Base-by-base conservation (phyloP, 2,329 filamentous ascomycete genomes). In the Curvularia spicifera region DNA sequence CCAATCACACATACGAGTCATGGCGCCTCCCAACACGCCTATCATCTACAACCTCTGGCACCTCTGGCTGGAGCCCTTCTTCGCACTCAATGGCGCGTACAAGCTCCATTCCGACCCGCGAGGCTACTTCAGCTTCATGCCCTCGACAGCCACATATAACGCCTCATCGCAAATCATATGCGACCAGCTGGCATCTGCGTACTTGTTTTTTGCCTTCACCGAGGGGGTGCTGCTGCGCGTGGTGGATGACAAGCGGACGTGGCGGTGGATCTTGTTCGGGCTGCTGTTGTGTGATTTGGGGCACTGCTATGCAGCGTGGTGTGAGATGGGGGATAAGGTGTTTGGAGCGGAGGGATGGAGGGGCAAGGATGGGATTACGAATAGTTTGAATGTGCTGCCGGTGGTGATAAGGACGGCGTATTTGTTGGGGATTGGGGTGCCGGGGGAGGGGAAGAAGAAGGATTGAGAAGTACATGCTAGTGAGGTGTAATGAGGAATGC, bases 131-230 rank as follows among this genome's bases (percentile, higher is more conserved):
- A 60, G 78, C 89, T 62, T 90, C 87, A 20, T 80, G 88, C 71
- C 79, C 81, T 15, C 68, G 76, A 20, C 82, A 82, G 7, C 79
- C 78, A 6, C 71, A 79, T 69, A 69, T 79, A 63, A 58, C 72
- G 37, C 66, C 37, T 67, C 76, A 56, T 51, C 72, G 57, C 49
- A 78, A 1, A 85, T 92, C 57, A 80, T 91, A 49, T 81, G 92
- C 69, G 86, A 87, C 35, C 90, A 93, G 78, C 84, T 94, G 39
- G 89, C 88, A 24, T 91, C 91, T 71, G 81, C 91, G 53, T 94
- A 93, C 78, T 74, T 93, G 39, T 83, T 91, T 56, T 92, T 93
- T 76, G 87, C 90, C 28, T 78, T 93, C 70, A 91, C 89, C 78
- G 89, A 94, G 77, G 89, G 88, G 1, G 76, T 93, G 20, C 87